These are phyloP conservation scores for Berkeleyomyces rouxiae DNA, from an alignment of 2,329 filamentous ascomycete genomes.

Conservation along the genomic window DNA sequence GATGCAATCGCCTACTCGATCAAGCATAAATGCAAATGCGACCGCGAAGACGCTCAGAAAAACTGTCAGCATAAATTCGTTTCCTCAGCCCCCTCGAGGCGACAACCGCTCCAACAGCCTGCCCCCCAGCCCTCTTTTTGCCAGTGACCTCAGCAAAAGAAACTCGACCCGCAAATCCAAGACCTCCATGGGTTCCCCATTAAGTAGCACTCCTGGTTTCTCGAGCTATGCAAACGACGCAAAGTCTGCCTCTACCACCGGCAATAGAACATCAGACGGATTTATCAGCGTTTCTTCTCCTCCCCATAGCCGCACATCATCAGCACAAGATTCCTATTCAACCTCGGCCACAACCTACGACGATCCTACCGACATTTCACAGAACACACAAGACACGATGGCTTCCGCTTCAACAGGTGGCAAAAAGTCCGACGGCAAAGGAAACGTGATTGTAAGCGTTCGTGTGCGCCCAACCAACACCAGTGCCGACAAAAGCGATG, in stretches of 20 bases:
- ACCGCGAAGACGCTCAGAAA: constrained; percentile 61
- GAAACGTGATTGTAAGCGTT: constrained; percentile 91
- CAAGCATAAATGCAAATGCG: constrained; percentile 37
- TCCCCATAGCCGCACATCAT: constrained; percentile 78
- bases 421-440: constrained; percentile 57
- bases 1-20: constrained; percentile 32
- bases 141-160: constrained; percentile 27
- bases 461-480: constrained; percentile 72
- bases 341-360: constrained; percentile 83
- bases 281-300: constrained; percentile 65
- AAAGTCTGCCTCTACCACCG: constrained; percentile 47
- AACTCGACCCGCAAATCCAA: constrained; percentile 34
- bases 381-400: constrained; percentile 19
- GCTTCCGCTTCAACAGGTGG: constrained; percentile 20
- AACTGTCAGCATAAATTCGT: constrained; percentile 83
- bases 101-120: constrained; percentile 41
- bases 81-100: constrained; percentile 72
- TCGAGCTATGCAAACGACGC: constrained; percentile 65
- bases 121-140: constrained; percentile 43
- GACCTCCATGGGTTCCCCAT: constrained; percentile 36
- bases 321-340: constrained; percentile 80
- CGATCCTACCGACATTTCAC: constrained; percentile 45
- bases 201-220: constrained; percentile 48
- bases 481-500: constrained; percentile 45
- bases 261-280: constrained; percentile 53